phyloP scores from a whole-genome alignment of 257 asterid species.

The Euphrasia confusa region DNA sequence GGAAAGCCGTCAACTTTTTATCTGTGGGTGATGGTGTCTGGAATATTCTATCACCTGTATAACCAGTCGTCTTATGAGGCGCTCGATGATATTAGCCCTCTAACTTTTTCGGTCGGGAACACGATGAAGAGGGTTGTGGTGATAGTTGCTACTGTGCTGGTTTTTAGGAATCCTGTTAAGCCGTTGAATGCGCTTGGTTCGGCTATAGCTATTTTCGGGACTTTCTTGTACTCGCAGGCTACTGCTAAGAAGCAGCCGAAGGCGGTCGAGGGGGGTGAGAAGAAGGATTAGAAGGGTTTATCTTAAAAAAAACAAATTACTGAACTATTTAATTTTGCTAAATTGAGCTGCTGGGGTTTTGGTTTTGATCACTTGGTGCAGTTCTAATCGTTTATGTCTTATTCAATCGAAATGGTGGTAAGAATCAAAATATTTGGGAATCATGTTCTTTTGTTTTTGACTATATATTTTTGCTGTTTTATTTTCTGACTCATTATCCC shows the following conservation, averaged over 20 bases:
- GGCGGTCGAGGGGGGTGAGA: conserved; percentile 45
- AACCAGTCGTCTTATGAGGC: conserved; percentile 95
- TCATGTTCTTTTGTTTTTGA: not conserved
- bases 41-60: conserved; percentile 80
- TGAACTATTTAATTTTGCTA: conserved; percentile 18
- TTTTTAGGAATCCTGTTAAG: conserved; percentile 87
- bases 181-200: conserved; percentile 89
- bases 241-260: conserved; percentile 55
- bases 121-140: conserved; percentile 98
- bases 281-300: conserved; percentile 38
- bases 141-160: conserved; percentile 77
- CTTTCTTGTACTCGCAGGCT: conserved; percentile 87
- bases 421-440: not conserved
- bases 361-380: not conserved
- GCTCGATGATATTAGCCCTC: conserved; percentile 89
- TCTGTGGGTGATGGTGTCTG: conserved; percentile 80
- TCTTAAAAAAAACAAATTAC: conserved; percentile 11
- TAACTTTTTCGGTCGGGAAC: conserved; percentile 86
- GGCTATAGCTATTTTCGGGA: conserved; percentile 77
- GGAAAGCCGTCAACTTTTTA: conserved; percentile 63
- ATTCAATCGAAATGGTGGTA: not conserved
- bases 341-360: conserved; percentile 22
- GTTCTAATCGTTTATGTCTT: not conserved
- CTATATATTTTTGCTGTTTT: not conserved
- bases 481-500: not conserved